Base-by-base conservation (phyloP, 805 yeast species). In the Barnettozyma sucrosica region DNA sequence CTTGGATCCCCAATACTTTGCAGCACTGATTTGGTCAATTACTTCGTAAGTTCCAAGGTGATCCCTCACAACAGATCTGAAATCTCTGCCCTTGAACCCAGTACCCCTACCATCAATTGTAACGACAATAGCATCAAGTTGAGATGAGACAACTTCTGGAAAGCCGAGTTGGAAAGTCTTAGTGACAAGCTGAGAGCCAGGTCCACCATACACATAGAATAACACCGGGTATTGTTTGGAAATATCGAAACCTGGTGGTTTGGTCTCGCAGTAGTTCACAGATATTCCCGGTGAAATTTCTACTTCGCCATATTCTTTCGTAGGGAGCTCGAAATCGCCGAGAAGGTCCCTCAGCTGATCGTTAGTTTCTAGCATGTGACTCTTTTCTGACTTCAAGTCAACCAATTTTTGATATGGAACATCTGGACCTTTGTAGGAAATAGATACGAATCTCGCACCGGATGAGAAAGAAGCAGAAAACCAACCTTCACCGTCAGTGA, bases 91-190 rank as follows among this genome's bases (percentile, higher is more conserved):
- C 67, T 81, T 87, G 65, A 74, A 87, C 0, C 97, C 98, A 1
- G 99, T 93, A 26, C 99, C 99, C 56, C 99, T 78, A 0, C 98
- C 98, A 66, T 93, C 99, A 4, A 93, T 95, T 1, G 96, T 86
- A 1, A 93, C 96, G 8, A 93, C 96, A 43, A 93, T 77, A 2
- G 95, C 88, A 57, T 84, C 75, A 52, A 86, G 71, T 55, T 82
- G 83, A 1, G 96, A 78, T 0, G 96, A 83, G 36, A 85, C 77
- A 10, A 86, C 82, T 25, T 85, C 77, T 51, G 90, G 85, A 66
- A 89, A 90, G 8, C 76, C 72, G 28, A 85, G 67, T 0, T 76
- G 61, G 58, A 80, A 89, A 13, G 69, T 61, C 52, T 85, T 80
- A 38, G 74, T 69, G 7, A 92, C 97, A 46, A 78, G 71, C 65